These are phyloP conservation scores for Pleurotus citrinopileatus DNA, from an alignment of 768 basidiomycete genomes.

Conservation along the genomic window DNA sequence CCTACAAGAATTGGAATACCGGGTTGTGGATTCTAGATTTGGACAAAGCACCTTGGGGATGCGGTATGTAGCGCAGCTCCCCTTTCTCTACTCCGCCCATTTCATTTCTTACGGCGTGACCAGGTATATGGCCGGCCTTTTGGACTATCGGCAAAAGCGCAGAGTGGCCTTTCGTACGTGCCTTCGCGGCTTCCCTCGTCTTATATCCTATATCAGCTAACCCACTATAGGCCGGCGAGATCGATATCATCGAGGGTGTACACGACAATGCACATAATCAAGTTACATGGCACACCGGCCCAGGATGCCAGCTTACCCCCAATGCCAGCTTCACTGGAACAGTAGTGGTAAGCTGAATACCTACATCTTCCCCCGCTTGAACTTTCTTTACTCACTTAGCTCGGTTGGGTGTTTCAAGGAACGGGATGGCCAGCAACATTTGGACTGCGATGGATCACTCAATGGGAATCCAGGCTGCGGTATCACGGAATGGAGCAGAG, in stretches of 20 bases:
- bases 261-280: constrained; percentile 85
- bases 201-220: neutral
- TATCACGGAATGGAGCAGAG: constrained; percentile 73
- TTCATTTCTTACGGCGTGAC: constrained; percentile 5
- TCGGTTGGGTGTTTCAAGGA: constrained; percentile 25
- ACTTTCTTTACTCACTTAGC: no score
- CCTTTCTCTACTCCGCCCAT: neutral
- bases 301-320: constrained; percentile 58
- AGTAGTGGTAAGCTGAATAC: constrained; percentile 29
- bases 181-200: neutral
- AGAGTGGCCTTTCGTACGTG: constrained; percentile 61
- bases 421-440: constrained; percentile 47
- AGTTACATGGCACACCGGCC: constrained; percentile 70
- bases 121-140: constrained; percentile 85
- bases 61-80: constrained; percentile 50
- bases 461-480: constrained; percentile 73
- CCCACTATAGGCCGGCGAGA: constrained; percentile 61
- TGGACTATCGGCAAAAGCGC: constrained; percentile 61
- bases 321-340: constrained; percentile 60
- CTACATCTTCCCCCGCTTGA: no score
- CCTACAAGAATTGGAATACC: constrained; percentile 58
- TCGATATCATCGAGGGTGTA: constrained; percentile 83
- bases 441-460: constrained; percentile 50
- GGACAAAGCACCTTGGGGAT: constrained; percentile 85
- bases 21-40: constrained; percentile 86